phyloP scores from a whole-genome alignment of 225 moss, liverwort and hornwort species.

The Ulota crispa region DNA sequence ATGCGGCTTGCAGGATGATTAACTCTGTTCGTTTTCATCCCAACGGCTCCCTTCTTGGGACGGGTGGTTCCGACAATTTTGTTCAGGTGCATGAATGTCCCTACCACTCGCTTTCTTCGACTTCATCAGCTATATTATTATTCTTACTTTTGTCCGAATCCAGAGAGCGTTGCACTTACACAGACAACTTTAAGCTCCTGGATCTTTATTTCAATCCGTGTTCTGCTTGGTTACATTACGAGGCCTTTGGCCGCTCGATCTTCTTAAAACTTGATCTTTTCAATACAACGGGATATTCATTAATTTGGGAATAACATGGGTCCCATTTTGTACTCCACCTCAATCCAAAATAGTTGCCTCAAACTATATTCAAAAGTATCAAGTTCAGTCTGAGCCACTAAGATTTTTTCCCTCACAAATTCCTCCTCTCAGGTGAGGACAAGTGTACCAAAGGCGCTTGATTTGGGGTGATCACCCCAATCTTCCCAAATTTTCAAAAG shows the following conservation, averaged over 20 bases:
- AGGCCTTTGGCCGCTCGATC: not conserved
- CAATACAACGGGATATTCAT: too few species aligned
- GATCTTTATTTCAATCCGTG: not conserved
- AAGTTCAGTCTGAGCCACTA: too few species aligned
- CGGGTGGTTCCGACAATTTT: slow-evolving; percentile 71
- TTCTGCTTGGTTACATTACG: not conserved
- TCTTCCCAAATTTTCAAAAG: too few species aligned
- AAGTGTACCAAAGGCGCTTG: too few species aligned
- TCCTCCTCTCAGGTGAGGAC: too few species aligned
- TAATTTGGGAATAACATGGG: too few species aligned
- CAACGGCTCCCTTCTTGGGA: slow-evolving; percentile 70
- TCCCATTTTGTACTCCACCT: too few species aligned
- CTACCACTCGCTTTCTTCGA: slow-evolving; percentile 2
- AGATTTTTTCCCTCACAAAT: too few species aligned
- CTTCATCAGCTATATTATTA: not conserved
- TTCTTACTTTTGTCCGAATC: not conserved
- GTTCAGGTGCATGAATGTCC: slow-evolving; percentile 63
- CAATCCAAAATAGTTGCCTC: too few species aligned
- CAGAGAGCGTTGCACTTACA: not conserved
- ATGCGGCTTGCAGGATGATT: slow-evolving; percentile 58
- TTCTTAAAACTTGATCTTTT: not conserved
- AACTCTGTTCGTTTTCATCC: slow-evolving; percentile 84
- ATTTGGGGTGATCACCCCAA: too few species aligned
- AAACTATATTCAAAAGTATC: too few species aligned
- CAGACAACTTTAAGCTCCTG: not conserved